phyloP scores from a whole-genome alignment of 75 land plant species.

The Cryptomeria japonica region DNA sequence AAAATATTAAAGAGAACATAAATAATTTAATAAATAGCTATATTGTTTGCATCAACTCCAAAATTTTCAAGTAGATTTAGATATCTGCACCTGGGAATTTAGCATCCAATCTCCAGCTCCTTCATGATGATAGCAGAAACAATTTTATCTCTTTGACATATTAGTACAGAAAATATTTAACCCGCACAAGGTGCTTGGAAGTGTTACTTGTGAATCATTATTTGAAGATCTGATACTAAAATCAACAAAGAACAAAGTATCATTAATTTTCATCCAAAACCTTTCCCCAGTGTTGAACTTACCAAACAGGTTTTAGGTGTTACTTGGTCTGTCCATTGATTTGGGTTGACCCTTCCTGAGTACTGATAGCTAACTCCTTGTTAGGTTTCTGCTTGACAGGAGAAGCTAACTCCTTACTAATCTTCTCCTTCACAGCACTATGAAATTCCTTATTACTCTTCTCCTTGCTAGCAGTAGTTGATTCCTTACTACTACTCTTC shows the following conservation, averaged over 20 bases:
- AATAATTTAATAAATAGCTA: background rate
- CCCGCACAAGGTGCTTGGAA: background rate
- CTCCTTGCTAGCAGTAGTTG: background rate
- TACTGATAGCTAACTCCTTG: background rate
- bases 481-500: conserved; percentile 20
- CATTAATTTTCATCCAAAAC: background rate
- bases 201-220: background rate
- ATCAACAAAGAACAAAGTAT: background rate
- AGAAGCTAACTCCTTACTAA: background rate
- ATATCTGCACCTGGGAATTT: conserved; percentile 1
- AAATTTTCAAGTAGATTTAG: background rate
- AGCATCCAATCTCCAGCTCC: background rate
- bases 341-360: background rate
- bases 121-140: background rate
- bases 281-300: background rate
- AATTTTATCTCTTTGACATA: background rate
- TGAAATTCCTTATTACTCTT: background rate
- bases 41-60: background rate
- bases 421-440: background rate
- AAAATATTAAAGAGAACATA: background rate
- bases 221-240: background rate
- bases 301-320: background rate
- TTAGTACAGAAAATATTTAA: background rate
- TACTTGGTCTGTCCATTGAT: background rate
- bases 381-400: background rate